A percentile compares a stretch with the other conserved stretches of the same genome.
Evolutionary conservation across 208 protist species (phyloP).

Genomic region (Acanthamoeba culbertsoni): DNA sequence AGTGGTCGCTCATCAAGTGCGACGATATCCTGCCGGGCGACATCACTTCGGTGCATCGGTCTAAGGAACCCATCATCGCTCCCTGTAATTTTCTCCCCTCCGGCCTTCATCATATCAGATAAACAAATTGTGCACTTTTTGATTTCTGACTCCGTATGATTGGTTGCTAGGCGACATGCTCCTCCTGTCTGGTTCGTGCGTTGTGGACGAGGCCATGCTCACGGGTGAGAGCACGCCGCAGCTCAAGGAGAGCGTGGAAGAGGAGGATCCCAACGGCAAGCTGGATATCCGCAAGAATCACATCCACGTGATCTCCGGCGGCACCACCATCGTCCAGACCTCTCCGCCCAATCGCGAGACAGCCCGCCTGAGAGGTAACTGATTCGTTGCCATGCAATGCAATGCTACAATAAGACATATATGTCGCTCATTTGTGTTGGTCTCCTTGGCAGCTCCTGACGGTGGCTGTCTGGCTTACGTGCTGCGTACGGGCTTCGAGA

Average conservation of each 20-base stretch:
- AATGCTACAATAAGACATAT: background rate
- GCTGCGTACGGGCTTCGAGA: slow-evolving; percentile 98
- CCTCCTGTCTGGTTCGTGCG: slow-evolving; percentile 92
- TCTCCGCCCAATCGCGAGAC: background rate
- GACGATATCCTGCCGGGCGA: slow-evolving; percentile 92
- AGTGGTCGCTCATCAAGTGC: slow-evolving; percentile 57
- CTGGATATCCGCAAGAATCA: slow-evolving; percentile 34
- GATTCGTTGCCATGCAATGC: background rate
- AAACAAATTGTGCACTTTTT: background rate
- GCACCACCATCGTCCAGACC: slow-evolving; percentile 53
- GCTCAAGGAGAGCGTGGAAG: slow-evolving; percentile 86
- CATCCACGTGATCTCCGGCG: slow-evolving; percentile 58
- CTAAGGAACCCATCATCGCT: slow-evolving; percentile 1
- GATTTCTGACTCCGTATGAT: too few species aligned
- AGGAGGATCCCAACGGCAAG: background rate
- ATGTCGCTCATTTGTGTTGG: background rate
- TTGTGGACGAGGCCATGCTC: slow-evolving; percentile 98
- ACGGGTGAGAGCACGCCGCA: slow-evolving; percentile 99
- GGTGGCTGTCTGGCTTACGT: slow-evolving; percentile 93
- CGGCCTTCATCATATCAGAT: background rate
- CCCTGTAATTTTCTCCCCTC: slow-evolving; percentile 36
- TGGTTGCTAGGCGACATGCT: slow-evolving; percentile 91
- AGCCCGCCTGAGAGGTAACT: background rate
- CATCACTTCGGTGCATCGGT: slow-evolving; percentile 82
- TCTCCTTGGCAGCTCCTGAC: slow-evolving; percentile 74